phyloP scores from a whole-genome alignment of 805 yeast species.

The Schwanniomyces polymorphus region DNA sequence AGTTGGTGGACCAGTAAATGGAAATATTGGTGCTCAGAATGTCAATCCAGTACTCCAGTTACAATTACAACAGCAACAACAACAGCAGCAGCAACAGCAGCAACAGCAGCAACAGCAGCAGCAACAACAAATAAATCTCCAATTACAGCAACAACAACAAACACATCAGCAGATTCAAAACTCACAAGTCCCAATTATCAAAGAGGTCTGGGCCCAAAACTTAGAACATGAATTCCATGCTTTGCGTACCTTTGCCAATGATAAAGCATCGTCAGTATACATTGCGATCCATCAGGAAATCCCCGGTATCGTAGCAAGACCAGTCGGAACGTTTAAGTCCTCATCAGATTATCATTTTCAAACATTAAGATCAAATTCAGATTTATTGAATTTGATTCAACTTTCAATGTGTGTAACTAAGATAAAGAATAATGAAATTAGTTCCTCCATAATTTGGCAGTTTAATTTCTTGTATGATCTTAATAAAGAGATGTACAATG shows the following conservation, averaged over 20 bases:
- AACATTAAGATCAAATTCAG: slow-evolving; percentile 89
- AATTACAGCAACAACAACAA: slow-evolving; percentile 16
- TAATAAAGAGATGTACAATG: slow-evolving; percentile 77
- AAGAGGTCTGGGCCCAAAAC: slow-evolving; percentile 75
- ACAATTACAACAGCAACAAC: slow-evolving; percentile 24
- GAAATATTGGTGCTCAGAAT: slow-evolving; percentile 11
- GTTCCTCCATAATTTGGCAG: slow-evolving; percentile 92
- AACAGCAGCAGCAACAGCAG: slow-evolving; percentile 19
- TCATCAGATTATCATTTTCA: slow-evolving; percentile 94
- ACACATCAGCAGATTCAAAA: slow-evolving; percentile 4
- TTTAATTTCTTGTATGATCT: slow-evolving; percentile 87
- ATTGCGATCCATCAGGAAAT: slow-evolving; percentile 86
- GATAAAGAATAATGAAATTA: slow-evolving; percentile 41
- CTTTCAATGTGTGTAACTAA: slow-evolving; percentile 47
- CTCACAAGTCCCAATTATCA: slow-evolving; percentile 50
- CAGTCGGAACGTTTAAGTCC: slow-evolving; percentile 88
- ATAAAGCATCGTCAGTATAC: slow-evolving; percentile 46
- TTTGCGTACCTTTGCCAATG: slow-evolving; percentile 57
- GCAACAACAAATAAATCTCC: slow-evolving; percentile 20
- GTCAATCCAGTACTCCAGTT: slow-evolving; percentile 23
- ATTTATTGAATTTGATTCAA: slow-evolving; percentile 81
- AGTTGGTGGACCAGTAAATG: slow-evolving; percentile 11
- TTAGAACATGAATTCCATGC: slow-evolving; percentile 64
- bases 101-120: slow-evolving; percentile 23
- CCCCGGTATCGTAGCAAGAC: slow-evolving; percentile 95